Evolutionary conservation across 306 rosid genomes (phyloP).

Genomic region (Lithocarpus polystachyus): DNA sequence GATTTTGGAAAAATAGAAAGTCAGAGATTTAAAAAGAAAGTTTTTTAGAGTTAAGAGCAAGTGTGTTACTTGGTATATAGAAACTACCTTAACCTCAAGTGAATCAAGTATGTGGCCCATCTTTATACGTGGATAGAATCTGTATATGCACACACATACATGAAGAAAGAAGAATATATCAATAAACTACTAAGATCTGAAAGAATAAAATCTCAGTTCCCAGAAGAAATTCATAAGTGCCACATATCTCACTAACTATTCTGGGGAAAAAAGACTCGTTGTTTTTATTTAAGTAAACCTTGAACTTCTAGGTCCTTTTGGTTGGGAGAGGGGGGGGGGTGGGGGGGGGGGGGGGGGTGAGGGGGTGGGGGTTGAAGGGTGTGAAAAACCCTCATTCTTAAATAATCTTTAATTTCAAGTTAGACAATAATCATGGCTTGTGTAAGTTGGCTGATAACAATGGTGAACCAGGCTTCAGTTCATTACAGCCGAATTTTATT

Average conservation of each 20-base stretch:
- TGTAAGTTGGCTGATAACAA: slow-evolving; percentile 1
- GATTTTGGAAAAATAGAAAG: not conserved
- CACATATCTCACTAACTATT: not conserved
- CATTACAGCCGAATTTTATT: not conserved
- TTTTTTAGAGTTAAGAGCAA: not conserved
- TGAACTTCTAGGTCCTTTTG: not conserved
- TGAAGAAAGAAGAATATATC: not conserved
- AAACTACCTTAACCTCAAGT: slow-evolving; percentile 1
- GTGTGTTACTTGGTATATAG: not conserved
- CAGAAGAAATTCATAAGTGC: not conserved
- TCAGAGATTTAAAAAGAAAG: not conserved
- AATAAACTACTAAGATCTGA: not conserved
- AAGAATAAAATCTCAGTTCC: not conserved
- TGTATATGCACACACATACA: not conserved
- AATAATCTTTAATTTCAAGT: not conserved
- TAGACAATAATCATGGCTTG: not conserved
- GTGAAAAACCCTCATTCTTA: not conserved
- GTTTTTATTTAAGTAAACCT: not conserved
- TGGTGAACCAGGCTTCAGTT: not conserved
- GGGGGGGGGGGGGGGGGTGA: too few relatives aligned
- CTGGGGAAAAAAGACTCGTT: not conserved
- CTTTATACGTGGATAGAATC: not conserved
- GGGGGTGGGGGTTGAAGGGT: too few relatives aligned
- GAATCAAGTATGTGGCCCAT: slow-evolving; percentile 4
- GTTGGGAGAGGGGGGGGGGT: too few relatives aligned